Conservation (phyloP, 306 rosid species). For the Citrullus mucosospermus region DNA sequence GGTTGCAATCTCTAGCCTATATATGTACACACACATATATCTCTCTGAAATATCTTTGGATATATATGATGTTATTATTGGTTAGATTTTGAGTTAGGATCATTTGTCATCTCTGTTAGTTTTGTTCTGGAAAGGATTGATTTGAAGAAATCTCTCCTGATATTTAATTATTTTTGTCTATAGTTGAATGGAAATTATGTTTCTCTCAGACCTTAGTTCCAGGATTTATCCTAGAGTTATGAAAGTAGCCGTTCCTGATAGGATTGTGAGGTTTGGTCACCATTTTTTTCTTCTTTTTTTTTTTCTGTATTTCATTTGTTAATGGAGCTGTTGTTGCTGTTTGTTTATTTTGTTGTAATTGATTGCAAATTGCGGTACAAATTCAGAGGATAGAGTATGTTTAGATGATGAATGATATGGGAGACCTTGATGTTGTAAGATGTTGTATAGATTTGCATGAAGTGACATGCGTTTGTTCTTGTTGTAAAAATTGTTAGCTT, state of each 20-base stretch:
- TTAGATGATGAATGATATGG: background rate
- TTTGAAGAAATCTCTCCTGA: conserved; percentile 7
- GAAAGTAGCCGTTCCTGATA: background rate
- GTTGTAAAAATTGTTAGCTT: background rate
- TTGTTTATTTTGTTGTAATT: background rate
- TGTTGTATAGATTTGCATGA: background rate
- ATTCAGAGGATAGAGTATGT: background rate
- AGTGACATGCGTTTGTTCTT: background rate
- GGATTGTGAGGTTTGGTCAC: background rate
- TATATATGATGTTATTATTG: background rate
- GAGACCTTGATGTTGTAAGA: background rate
- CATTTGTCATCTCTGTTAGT: background rate
- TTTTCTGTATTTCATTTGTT: background rate
- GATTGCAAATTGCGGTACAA: background rate
- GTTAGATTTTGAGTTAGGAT: background rate
- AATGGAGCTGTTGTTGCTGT: background rate
- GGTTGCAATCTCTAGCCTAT: conserved; percentile 65
- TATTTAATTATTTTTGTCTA: background rate
- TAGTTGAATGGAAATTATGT: background rate
- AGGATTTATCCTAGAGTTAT: background rate
- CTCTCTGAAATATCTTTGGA: background rate
- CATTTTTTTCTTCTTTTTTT: background rate
- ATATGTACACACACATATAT: background rate
- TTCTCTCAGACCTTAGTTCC: background rate
- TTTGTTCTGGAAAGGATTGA: conserved; percentile 2